Evolutionary conservation across 352 stramenopile genomes (phyloP).

Genomic region (Pythium brachiatum): DNA sequence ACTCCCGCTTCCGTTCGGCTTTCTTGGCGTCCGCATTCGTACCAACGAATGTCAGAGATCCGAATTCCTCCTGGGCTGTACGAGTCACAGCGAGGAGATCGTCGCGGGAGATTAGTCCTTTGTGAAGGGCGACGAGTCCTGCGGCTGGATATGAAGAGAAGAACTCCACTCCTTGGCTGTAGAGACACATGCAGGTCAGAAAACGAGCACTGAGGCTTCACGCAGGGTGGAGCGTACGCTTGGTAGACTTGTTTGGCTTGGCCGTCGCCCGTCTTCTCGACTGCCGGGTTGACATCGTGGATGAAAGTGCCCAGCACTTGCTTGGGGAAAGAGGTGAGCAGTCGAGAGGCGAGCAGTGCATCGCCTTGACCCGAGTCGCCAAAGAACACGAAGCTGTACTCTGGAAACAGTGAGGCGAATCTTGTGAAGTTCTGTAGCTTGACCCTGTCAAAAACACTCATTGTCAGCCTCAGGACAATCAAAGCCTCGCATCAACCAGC

Average conservation of each 20-base stretch:
- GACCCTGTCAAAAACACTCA: slow-evolving; percentile 29
- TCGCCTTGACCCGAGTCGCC: slow-evolving; percentile 81
- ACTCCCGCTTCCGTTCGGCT: slow-evolving; percentile 25
- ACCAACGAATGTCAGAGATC: slow-evolving; percentile 46
- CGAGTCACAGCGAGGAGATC: slow-evolving; percentile 48
- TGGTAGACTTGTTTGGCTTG: slow-evolving; percentile 52
- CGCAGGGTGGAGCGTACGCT: slow-evolving; percentile 54
- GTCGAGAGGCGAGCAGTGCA: slow-evolving; percentile 58
- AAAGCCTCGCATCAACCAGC: neutral
- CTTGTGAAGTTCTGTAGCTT: slow-evolving; percentile 84
- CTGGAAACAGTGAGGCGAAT: slow-evolving; percentile 74
- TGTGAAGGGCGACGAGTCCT: slow-evolving; percentile 50
- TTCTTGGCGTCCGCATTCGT: slow-evolving; percentile 39
- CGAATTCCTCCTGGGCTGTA: slow-evolving; percentile 44
- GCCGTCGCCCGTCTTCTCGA: slow-evolving; percentile 58
- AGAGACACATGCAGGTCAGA: neutral
- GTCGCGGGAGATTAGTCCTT: slow-evolving; percentile 48
- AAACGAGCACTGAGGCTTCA: too few species aligned
- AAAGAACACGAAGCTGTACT: slow-evolving; percentile 88
- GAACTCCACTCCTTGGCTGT: slow-evolving; percentile 68
- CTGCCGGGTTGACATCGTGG: slow-evolving; percentile 69
- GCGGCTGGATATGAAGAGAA: slow-evolving; percentile 72
- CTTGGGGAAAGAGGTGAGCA: slow-evolving; percentile 50
- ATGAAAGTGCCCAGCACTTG: slow-evolving; percentile 78
- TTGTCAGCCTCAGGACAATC: neutral